These are phyloP conservation scores for Phaffia tasmanica DNA, from an alignment of 768 basidiomycete species.

Conservation along the genomic window DNA sequence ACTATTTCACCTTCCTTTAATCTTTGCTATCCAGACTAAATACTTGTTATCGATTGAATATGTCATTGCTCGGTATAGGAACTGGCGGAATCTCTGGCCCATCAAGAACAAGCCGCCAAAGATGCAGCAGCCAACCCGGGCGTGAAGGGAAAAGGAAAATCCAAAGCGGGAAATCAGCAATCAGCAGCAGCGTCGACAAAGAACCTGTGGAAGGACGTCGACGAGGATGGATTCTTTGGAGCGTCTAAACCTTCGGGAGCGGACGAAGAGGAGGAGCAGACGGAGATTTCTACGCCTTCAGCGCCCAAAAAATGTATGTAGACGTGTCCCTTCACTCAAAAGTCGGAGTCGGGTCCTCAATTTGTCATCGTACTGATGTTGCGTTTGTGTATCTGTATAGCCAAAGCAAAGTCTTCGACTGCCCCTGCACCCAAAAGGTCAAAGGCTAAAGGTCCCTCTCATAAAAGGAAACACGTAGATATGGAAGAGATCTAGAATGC, in stretches of 20 bases:
- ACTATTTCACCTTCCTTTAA: neutral
- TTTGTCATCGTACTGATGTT: neutral
- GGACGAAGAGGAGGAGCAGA: conserved; percentile 15
- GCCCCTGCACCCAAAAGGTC: neutral
- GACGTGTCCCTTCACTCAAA: too few species aligned
- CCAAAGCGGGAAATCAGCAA: neutral
- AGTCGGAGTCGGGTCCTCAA: too few species aligned
- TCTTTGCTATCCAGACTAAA: neutral
- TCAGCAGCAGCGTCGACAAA: neutral
- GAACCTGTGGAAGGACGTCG: conserved; percentile 21
- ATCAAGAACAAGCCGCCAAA: conserved; percentile 14
- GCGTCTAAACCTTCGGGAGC: conserved; percentile 1
- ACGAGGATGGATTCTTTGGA: conserved; percentile 26
- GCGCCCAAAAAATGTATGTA: neutral
- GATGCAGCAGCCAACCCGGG: conserved; percentile 1
- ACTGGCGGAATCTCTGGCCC: conserved; percentile 20
- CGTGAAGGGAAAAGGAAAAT: neutral
- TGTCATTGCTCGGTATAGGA: conserved; percentile 1
- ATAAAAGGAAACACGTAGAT: conserved; percentile 13
- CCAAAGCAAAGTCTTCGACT: neutral
- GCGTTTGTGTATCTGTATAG: neutral
- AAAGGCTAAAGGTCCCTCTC: conserved; percentile 8
- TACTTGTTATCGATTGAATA: neutral
- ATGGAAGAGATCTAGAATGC: conserved; percentile 3
- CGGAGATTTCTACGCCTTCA: conserved; percentile 5